Percentiles rank a stretch among this genome's conserved stretches.
Evolutionary conservation across 2,329 filamentous ascomycete genomes (phyloP).

Genomic region (Pseudogymnoascus sp.): DNA sequence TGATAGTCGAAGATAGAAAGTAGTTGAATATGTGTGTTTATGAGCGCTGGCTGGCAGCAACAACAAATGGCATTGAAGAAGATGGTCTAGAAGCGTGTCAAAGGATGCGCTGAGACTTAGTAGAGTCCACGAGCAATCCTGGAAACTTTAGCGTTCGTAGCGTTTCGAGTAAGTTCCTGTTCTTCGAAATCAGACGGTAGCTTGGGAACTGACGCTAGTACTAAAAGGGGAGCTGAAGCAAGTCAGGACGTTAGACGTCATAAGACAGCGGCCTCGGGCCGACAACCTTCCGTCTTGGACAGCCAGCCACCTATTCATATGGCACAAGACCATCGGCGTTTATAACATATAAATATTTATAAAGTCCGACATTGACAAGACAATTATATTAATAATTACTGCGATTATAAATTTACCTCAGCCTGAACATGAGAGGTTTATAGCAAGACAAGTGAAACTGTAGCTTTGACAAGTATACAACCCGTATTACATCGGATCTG

Average conservation of each 20-base stretch:
- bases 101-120: slow-evolving; percentile 6
- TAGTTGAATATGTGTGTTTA: background rate
- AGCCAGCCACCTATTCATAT: background rate
- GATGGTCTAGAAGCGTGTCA: slow-evolving; percentile 6
- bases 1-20: background rate
- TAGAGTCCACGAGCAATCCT: slow-evolving; percentile 1
- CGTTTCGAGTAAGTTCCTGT: slow-evolving; percentile 8
- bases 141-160: slow-evolving; percentile 8
- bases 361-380: background rate
- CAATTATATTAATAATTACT: background rate
- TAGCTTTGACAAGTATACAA: background rate
- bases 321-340: background rate
- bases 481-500: background rate
- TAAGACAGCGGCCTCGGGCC: background rate
- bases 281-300: background rate
- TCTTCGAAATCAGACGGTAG: slow-evolving; percentile 8
- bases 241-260: background rate
- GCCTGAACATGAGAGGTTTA: background rate
- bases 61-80: slow-evolving; percentile 5
- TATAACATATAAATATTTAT: background rate
- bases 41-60: slow-evolving; percentile 9
- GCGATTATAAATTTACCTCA: background rate
- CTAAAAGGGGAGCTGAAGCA: slow-evolving; percentile 5
- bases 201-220: slow-evolving; percentile 1
- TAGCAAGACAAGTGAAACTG: background rate